These are phyloP conservation scores for Phalaenopsis equestris DNA, from an alignment of 106 monocot genomes.

Conservation along the genomic window DNA sequence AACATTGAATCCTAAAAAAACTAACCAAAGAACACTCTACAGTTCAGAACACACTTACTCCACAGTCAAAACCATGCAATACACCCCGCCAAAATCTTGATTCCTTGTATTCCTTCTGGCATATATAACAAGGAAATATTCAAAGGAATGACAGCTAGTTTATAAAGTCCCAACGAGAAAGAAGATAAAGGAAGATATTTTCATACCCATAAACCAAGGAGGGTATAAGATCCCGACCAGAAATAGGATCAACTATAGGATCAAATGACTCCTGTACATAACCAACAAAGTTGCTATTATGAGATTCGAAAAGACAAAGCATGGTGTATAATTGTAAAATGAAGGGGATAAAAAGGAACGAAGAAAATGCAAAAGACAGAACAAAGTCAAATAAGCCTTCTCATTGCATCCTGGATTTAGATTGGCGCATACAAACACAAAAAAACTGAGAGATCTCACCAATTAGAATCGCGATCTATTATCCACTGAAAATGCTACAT, in stretches of 20 bases:
- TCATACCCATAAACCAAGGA: constrained; percentile 89
- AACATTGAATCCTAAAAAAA: neutral
- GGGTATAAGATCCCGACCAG: constrained; percentile 86
- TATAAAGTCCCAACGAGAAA: neutral
- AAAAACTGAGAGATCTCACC: neutral
- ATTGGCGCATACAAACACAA: neutral
- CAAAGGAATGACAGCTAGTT: neutral
- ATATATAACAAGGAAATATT: constrained; percentile 9
- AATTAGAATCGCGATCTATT: no score
- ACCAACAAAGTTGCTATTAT: neutral
- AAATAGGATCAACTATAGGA: constrained; percentile 78
- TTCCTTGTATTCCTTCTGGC: constrained; percentile 57
- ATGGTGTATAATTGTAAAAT: neutral
- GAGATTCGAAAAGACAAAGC: neutral
- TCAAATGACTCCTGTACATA: constrained; percentile 80
- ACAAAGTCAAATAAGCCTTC: neutral
- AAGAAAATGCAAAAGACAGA: neutral
- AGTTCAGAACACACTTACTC: constrained; percentile 38
- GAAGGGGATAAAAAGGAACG: neutral
- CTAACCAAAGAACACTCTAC: neutral
- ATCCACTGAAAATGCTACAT: no score
- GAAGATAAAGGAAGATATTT: constrained; percentile 6
- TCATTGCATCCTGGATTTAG: neutral
- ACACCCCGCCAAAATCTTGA: constrained; percentile 92
- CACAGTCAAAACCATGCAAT: constrained; percentile 67